Evolutionary conservation across 108 stramenopile genomes (phyloP).

Genomic region (Skeletonema potamos): DNA sequence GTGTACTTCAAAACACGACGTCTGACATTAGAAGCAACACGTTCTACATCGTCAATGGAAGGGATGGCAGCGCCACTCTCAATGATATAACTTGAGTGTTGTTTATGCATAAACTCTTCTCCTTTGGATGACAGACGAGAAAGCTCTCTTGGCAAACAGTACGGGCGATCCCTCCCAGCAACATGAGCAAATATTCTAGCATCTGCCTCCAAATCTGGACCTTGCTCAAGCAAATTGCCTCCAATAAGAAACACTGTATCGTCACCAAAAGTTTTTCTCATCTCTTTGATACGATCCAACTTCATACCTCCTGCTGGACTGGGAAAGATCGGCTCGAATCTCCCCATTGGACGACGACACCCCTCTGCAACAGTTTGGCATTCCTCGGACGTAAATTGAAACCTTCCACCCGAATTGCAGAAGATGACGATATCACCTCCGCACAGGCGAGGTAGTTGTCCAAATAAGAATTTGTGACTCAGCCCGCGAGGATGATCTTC

Average conservation of each 20-base stretch:
- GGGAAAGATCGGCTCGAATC: constrained; percentile 23
- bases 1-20: constrained; percentile 22
- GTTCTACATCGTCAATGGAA: constrained; percentile 7
- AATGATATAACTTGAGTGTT: not conserved
- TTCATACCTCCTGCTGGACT: constrained; percentile 30
- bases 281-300: constrained; percentile 16
- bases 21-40: constrained; percentile 6
- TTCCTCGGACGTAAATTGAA: constrained; percentile 19
- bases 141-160: not conserved
- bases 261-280: constrained; percentile 32
- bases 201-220: constrained; percentile 27
- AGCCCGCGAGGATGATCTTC: constrained; percentile 27
- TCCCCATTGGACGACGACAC: constrained; percentile 22
- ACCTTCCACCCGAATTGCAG: constrained; percentile 18
- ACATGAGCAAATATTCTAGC: constrained; percentile 11
- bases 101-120: not conserved
- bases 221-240: constrained; percentile 22
- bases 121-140: not conserved
- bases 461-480: constrained; percentile 29
- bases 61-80: not conserved
- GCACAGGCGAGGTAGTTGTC: constrained; percentile 19
- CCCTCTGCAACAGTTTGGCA: constrained; percentile 21
- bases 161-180: constrained; percentile 19
- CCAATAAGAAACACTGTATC: constrained; percentile 30
- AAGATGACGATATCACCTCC: constrained; percentile 33